Base-by-base conservation (phyloP, 1,284 basidiomycete species). In the Boletus smithii region DNA sequence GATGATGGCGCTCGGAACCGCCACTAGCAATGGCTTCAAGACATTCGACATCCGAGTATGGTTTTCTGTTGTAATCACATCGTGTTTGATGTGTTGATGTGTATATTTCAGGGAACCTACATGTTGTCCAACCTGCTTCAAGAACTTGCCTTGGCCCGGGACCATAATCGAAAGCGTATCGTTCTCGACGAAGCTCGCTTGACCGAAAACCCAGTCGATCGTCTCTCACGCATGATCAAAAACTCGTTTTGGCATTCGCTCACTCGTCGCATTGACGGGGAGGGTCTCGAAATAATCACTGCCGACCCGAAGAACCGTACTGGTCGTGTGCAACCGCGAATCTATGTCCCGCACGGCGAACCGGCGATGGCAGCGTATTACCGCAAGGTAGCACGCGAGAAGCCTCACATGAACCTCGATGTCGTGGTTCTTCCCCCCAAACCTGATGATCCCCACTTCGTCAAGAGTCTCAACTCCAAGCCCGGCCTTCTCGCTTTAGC, bases 101-200 rank as follows among this genome's bases (percentile, higher is more conserved):
- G 2, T 38, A 33, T 36, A 3, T 27, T 27, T n/a, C 55, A 94
- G 91, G 94, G 94, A 36, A 95, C 88, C 13, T 97, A 99, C 73
- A 98, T 97, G 95, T 78, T 99, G 33, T 98, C 95, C 10, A 99
- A 97, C 69, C 81, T 99, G n/a, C 77, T 99, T 23, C 97, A 99
- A 75, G 95, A 99, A 68, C 85, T 99, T 34, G 97, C 95, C 1
- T 83, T 99, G 24, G 95, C 95, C n/a, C 83, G 91, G 11, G 95
- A 98, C 64, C 92, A 94, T 66, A 90, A 91, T 46, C 79, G 94
- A 46, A 95, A 95, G 70, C 89, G 92, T 29, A 97, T 99, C 64
- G 91, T 99, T 11, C 84, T 99, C n/a, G 95, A 98, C 61, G 95
- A 99, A 69, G 85, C 93, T 16, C 88, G 95, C 50, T 76, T 99